phyloP scores from a whole-genome alignment of 208 protist genomes.

The Porcisia deanei region DNA sequence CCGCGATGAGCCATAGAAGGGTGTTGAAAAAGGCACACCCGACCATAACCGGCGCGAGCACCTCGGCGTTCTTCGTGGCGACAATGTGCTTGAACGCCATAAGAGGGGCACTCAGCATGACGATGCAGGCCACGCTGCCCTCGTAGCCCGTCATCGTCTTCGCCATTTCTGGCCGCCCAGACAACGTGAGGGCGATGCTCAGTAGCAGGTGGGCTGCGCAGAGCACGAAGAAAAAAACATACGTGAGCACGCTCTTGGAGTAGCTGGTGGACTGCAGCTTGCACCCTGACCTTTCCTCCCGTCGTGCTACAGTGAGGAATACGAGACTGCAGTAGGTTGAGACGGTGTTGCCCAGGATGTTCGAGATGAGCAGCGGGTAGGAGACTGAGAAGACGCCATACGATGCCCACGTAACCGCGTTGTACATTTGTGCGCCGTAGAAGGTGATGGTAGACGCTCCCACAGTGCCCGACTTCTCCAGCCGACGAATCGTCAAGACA shows the following conservation, averaged over 20 bases:
- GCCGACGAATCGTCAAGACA: constrained; percentile 43
- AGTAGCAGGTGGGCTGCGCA: constrained; percentile 31
- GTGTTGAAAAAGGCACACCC: constrained; percentile 62
- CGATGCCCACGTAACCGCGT: constrained; percentile 49
- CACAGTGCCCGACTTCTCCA: constrained; percentile 49
- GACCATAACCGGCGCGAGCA: constrained; percentile 53
- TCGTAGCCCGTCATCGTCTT: constrained; percentile 47
- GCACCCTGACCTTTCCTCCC: constrained; percentile 46
- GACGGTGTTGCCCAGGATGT: constrained; percentile 56
- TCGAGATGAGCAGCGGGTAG: constrained; percentile 48
- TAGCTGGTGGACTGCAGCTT: constrained; percentile 54
- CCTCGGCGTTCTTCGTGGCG: constrained; percentile 55
- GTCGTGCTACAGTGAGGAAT: constrained; percentile 54
- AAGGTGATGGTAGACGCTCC: constrained; percentile 61
- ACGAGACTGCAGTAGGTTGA: constrained; percentile 59
- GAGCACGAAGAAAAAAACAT: constrained; percentile 40
- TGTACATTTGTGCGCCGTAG: constrained; percentile 61
- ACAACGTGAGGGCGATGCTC: constrained; percentile 37
- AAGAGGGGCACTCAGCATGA: constrained; percentile 64
- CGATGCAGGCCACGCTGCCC: constrained; percentile 36
- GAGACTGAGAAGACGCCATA: constrained; percentile 50
- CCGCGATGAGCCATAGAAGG: constrained; percentile 54
- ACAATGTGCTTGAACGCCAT: constrained; percentile 55
- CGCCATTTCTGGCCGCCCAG: constrained; percentile 21
- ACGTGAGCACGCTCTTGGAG: constrained; percentile 44